These are phyloP conservation scores for Phymatotrichopsis omnivora DNA, from an alignment of 2,329 filamentous ascomycete genomes.

Conservation along the genomic window DNA sequence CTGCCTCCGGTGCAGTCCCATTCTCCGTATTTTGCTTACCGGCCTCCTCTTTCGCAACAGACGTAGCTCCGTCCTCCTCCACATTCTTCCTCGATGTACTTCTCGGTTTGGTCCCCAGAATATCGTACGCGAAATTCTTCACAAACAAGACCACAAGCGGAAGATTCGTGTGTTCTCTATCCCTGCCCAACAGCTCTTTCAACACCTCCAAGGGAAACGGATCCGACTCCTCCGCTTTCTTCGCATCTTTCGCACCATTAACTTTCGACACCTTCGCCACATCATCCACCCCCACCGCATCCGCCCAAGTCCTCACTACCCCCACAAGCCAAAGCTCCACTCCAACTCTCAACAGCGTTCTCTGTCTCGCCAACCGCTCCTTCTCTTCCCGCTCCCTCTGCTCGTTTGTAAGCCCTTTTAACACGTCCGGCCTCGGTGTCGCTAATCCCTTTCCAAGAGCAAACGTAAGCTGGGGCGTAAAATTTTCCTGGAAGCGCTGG, in stretches of 20 bases:
- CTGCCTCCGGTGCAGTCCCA: conserved; percentile 36
- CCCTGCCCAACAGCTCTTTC: conserved; percentile 88
- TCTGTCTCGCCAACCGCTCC: conserved; percentile 76
- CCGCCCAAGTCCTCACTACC: conserved; percentile 69
- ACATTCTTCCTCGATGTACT: conserved; percentile 74
- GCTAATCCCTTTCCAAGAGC: conserved; percentile 31
- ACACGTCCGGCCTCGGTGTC: conserved; percentile 34
- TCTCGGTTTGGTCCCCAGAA: conserved; percentile 67
- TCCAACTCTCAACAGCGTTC: conserved; percentile 75
- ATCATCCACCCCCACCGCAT: conserved; percentile 55
- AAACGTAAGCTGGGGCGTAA: conserved; percentile 32
- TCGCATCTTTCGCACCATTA: conserved; percentile 39
- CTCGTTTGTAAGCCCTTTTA: conserved; percentile 71
- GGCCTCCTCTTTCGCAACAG: conserved; percentile 31
- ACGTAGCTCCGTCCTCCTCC: conserved; percentile 62
- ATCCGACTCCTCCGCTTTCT: conserved; percentile 57
- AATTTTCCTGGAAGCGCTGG: conserved; percentile 30
- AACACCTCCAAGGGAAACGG: conserved; percentile 96
- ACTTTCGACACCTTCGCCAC: conserved; percentile 34
- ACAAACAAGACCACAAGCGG: conserved; percentile 90
- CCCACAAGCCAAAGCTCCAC: conserved; percentile 95
- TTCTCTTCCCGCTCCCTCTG: conserved; percentile 92
- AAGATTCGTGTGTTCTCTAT: conserved; percentile 83
- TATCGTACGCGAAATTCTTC: conserved; percentile 92
- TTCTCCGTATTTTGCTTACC: conserved; percentile 43